Evolutionary conservation across 1,284 basidiomycete genomes (phyloP).

Genomic region (Uromyces viciae-fabae): DNA sequence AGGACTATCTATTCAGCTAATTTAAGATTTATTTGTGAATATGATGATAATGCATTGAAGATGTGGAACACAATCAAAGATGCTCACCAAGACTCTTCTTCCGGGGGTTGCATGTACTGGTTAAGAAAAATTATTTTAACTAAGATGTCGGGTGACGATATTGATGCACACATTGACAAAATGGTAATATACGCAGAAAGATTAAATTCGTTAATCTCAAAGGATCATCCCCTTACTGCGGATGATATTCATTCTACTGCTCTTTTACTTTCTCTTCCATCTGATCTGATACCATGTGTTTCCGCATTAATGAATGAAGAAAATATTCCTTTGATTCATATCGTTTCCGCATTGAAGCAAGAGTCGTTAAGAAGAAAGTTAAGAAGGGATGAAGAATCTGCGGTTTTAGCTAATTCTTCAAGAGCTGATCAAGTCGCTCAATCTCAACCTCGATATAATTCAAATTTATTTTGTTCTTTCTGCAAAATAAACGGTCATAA

Average conservation of each 20-base stretch:
- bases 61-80: neutral
- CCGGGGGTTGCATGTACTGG: neutral
- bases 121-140: neutral
- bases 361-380: neutral
- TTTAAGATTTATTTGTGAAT: neutral
- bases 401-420: neutral
- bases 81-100: neutral
- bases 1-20: neutral
- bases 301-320: neutral
- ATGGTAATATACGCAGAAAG: neutral
- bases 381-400: neutral
- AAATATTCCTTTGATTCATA: neutral
- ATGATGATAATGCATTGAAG: neutral
- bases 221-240: neutral
- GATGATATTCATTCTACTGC: neutral
- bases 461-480: neutral
- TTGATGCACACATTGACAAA: neutral
- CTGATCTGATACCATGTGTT: neutral
- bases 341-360: neutral
- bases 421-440: neutral
- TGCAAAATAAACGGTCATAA: neutral
- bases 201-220: neutral
- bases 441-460: neutral
- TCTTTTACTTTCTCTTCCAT: neutral
- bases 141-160: neutral